Base-by-base conservation (phyloP, 371 early-diverging fungal species). In the Caulochytrium protostelioides region DNA sequence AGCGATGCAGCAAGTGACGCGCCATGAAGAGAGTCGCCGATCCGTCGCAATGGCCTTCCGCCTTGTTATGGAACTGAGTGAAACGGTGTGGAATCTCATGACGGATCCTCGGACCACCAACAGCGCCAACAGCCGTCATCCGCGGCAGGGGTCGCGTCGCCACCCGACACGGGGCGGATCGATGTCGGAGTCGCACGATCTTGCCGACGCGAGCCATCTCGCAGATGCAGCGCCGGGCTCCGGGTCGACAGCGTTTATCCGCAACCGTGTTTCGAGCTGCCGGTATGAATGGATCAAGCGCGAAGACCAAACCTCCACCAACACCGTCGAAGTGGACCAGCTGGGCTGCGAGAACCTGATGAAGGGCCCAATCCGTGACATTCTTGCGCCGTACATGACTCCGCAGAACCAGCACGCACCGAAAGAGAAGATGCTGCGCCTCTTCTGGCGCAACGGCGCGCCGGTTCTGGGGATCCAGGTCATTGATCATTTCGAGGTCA, bases 401-500 rank as follows among this genome's bases (percentile, higher is more conserved):
- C 59, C 60, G 6, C 59, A 67, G 9, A 43, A 38, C 13, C 44
- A 41, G 23, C 25, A 34, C 8, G 42, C 56, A 40, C 39, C 29
- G 37, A 36, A 30, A 38, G 22, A 10, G 47, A 79, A 82, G 52
- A 83, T 83, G 83, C 47, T 87, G 4, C 59, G 79, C 28, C 68
- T 78, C 4, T 70, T 71, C 34, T 65, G 76, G 59, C 57, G 72
- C 3, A 70, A 79, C 6, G 14, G 32, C 10, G 34, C 65, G 10
- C 80, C 83, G 0, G 84, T 85, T 1, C 85, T 74, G 18, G 85
- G 86, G 4, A 85, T 84, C 37, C 64, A 62, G 4, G 72, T 87
- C 8, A 70, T 85, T 15, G 83, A 84, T 35, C 79, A 82, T 30
- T 62, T 86, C 34, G 84, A 83, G 37, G 56, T 89, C 32, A 74